Evolutionary conservation across 2,329 filamentous ascomycete species (phyloP).

Genomic region (Emergomyces pasteurianus): DNA sequence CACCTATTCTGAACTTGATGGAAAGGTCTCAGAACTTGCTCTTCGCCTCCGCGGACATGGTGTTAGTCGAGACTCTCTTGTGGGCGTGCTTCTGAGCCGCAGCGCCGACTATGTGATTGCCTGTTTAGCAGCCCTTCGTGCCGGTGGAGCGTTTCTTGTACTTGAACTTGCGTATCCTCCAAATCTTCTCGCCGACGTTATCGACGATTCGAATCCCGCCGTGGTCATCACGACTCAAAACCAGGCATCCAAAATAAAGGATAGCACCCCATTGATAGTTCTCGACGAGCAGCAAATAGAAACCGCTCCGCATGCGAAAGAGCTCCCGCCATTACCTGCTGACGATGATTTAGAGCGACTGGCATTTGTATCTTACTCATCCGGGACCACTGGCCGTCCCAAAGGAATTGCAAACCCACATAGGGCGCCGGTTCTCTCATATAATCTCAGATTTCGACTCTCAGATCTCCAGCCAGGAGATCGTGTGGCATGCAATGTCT

Average conservation of each 20-base stretch:
- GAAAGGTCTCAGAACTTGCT: constrained; percentile 53
- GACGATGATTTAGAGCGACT: constrained; percentile 59
- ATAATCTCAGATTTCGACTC: constrained; percentile 58
- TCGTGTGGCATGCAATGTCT: constrained; percentile 76
- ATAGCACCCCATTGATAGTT: constrained; percentile 48
- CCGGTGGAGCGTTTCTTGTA: constrained; percentile 68
- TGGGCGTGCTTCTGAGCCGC: constrained; percentile 63
- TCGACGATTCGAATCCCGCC: constrained; percentile 60
- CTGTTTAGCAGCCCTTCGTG: constrained; percentile 63
- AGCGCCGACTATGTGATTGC: constrained; percentile 71
- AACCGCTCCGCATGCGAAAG: neutral
- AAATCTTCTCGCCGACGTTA: constrained; percentile 60
- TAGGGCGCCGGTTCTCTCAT: constrained; percentile 59
- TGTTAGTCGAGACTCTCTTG: constrained; percentile 59
- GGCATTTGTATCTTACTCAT: constrained; percentile 71
- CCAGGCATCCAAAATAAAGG: constrained; percentile 54
- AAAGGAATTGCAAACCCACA: constrained; percentile 75
- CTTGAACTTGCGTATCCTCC: constrained; percentile 69
- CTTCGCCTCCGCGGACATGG: constrained; percentile 51
- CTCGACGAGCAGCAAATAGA: constrained; percentile 40
- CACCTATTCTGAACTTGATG: constrained; percentile 62
- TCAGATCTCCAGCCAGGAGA: constrained; percentile 60
- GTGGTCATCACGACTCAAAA: constrained; percentile 58
- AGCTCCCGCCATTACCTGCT: constrained; percentile 42
- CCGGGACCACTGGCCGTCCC: constrained; percentile 65